phyloP scores from a whole-genome alignment of 2,329 filamentous ascomycete genomes.

The Apiospora rasikravindrae region DNA sequence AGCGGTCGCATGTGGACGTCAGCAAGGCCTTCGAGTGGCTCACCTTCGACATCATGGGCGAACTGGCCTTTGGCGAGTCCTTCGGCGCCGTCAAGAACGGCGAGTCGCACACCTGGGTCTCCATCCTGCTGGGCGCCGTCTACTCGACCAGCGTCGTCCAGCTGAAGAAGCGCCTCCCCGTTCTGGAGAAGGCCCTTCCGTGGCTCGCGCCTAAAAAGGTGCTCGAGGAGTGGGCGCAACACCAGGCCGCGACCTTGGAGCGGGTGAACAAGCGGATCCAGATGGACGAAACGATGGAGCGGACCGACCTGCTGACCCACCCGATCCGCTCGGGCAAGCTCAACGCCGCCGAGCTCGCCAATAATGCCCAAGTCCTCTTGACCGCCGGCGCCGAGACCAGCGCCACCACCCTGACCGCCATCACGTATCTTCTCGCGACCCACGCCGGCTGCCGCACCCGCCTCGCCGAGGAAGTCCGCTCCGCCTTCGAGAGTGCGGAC shows the following conservation, averaged over 20 bases:
- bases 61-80: slow-evolving; percentile 29
- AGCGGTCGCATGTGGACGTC: slow-evolving; percentile 23
- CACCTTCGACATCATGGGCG: slow-evolving; percentile 33
- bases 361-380: slow-evolving; percentile 23
- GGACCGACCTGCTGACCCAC: slow-evolving; percentile 27
- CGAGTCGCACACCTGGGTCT: slow-evolving; percentile 27
- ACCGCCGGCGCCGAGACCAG: slow-evolving; percentile 52
- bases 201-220: slow-evolving; percentile 19
- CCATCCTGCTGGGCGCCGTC: slow-evolving; percentile 25
- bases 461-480: slow-evolving; percentile 45
- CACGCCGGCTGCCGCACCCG: slow-evolving; percentile 36
- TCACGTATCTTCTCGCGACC: slow-evolving; percentile 46
- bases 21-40: slow-evolving; percentile 31
- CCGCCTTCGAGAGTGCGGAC: slow-evolving; percentile 40
- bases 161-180: slow-evolving; percentile 25
- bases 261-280: slow-evolving; percentile 25
- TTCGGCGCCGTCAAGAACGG: slow-evolving; percentile 27
- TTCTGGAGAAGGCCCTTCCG: slow-evolving; percentile 22
- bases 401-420: slow-evolving; percentile 47
- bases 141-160: slow-evolving; percentile 24
- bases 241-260: slow-evolving; percentile 24
- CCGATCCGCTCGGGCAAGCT: slow-evolving; percentile 23
- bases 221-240: slow-evolving; percentile 20
- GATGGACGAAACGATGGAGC: slow-evolving; percentile 28
- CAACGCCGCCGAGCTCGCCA: slow-evolving; percentile 21